Base-by-base conservation (phyloP, 2,329 filamentous ascomycete species). In the Graphiopsis chlorocephala region DNA sequence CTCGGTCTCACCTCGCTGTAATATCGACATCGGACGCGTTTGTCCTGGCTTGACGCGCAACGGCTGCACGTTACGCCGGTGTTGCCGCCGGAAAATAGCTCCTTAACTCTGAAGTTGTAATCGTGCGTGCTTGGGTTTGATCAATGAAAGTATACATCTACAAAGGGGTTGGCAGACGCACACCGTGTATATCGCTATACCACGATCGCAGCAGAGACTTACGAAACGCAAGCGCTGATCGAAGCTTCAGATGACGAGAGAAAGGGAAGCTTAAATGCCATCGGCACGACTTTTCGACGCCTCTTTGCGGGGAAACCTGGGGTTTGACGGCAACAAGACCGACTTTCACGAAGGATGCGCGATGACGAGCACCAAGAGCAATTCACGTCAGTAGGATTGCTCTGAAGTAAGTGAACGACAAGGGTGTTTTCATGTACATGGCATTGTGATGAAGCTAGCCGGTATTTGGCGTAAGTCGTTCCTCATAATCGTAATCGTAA, bases 1-100 rank as follows among this genome's bases (percentile, higher is more conserved):
- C 26, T 62, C 60, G 60, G 60, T 35, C 60, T 55, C 60, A 62
- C 60, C 26, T 62, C 48, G 60, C 60, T 62, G 48, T 38, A 62
- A 42, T 55, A n/a, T 47, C 28, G n/a, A 53, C 17, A 53, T 26
- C 55, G 31, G 35, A 29, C 55, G 55, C 29, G 38, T 45, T 45
- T 45, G 38, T 45, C 8, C 38, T 45, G n/a, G 38, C 38, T 11
- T 23, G 38, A 45, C 38, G n/a, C 38, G 38, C 38, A 45, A 45
- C 38, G 38, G 38, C 38, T 45, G 8, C n/a, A 20, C 38, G 38
- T 45, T 45, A 20, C 38, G n/a, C 38, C n/a, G n/a, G 38, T 45
- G 12, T 4, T 45, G 38, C 38, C 4, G n/a, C 38, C 12, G n/a
- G 8, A 4, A 45, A 45, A 11, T 15, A n/a, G 10, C 38, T 11